Evolutionary conservation across 768 basidiomycete genomes (phyloP), one percentile per base, ranked within the genome.

Genomic region (Guyanaporus albipodus): DNA sequence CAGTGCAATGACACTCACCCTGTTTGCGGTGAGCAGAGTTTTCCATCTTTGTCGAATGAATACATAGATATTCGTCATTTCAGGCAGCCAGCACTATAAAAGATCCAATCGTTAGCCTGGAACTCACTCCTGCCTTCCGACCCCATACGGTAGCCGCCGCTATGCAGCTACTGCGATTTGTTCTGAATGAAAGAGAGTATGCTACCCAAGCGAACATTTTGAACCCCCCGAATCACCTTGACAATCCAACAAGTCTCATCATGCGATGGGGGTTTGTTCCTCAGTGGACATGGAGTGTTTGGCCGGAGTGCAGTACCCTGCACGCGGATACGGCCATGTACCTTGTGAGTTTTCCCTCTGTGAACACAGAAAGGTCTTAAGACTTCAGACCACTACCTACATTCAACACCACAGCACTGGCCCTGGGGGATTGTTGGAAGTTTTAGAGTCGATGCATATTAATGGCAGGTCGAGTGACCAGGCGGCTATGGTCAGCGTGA

Each of bases 271-370:
- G 79, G 24, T 52, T 70, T 10, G 64, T 75, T 10, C 60, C 84
- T 3, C 73, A 76, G 1, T 87, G 86, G 85, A 71, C 70, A 44
- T 90, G 87, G 85, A 64, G 59, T 10, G 62, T 73, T 7, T 88
- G 84, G 82, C 60, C 66, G 38, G 84, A 86, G 54, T 67, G 69
- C 48, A 72, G 78, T 18, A 59, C 68, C 31, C 69, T 74, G 23
- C 64, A 79, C 28, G 67, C 73, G 2, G 82, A 83, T 43, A 67
- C 66, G 23, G 68, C 85, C 37, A 62, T 70, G 5, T 59, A 60
- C 38, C 54, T 83, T 49, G 85, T 85, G 55, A 55, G 74, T 59
- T 14, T 29, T 28, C 14, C 27, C 5, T 37, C 9, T 49, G 34
- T 27, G 27, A 17, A 36, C 5, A 37, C 0, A 18, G 32, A 18